phyloP scores from a whole-genome alignment of 108 stramenopile genomes.

The Stephanodiscus triporus region DNA sequence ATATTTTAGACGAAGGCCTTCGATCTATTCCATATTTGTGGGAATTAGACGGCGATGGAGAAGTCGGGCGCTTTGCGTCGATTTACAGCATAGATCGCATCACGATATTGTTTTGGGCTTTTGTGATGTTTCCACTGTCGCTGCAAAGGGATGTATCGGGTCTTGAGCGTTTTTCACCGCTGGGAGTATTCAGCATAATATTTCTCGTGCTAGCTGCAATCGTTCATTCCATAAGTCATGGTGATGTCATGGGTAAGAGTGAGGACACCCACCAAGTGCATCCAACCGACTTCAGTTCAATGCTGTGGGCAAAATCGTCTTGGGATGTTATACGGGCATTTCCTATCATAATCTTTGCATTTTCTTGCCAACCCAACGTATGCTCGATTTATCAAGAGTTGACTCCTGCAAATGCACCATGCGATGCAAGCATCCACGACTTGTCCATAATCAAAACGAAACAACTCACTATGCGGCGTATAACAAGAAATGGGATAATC shows the following conservation, averaged over 20 bases:
- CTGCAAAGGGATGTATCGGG: constrained; percentile 62
- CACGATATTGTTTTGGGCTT: constrained; percentile 63
- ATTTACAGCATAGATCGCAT: constrained; percentile 27
- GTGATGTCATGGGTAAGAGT: constrained; percentile 7
- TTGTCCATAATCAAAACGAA: constrained; percentile 6
- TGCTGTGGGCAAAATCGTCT: constrained; percentile 56
- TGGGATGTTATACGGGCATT: constrained; percentile 65
- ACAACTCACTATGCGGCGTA: constrained; percentile 18
- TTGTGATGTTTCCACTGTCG: constrained; percentile 74
- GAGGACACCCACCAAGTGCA: background rate
- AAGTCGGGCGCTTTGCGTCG: constrained; percentile 24
- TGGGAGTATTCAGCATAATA: constrained; percentile 72
- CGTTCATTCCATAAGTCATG: constrained; percentile 58
- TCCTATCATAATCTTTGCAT: constrained; percentile 85
- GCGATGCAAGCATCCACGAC: constrained; percentile 4
- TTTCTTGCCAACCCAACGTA: constrained; percentile 86
- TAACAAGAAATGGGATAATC: constrained; percentile 37
- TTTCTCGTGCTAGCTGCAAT: constrained; percentile 71
- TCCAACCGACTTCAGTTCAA: constrained; percentile 16
- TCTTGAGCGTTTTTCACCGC: constrained; percentile 62
- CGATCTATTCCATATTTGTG: constrained; percentile 20
- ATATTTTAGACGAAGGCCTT: constrained; percentile 66
- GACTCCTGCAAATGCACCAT: constrained; percentile 7
- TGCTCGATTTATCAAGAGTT: constrained; percentile 77
- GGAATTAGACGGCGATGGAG: constrained; percentile 3